These are phyloP conservation scores for Penicillium waksmanii DNA, from an alignment of 495 filamentous ascomycete genomes.

Conservation along the genomic window DNA sequence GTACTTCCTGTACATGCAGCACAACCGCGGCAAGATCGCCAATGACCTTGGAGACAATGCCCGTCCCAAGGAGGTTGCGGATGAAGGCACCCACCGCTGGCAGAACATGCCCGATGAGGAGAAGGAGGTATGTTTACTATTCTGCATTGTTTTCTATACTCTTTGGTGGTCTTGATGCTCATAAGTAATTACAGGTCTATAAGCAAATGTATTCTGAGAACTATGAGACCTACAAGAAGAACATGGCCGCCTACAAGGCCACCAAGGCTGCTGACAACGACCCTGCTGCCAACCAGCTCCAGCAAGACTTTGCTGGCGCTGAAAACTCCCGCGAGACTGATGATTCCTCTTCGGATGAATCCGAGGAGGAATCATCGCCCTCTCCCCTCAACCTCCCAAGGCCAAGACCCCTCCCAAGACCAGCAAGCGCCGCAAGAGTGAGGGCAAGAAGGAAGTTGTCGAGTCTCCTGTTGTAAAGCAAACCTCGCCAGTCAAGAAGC, in stretches of 20 bases:
- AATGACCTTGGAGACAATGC: slow-evolving; percentile 70
- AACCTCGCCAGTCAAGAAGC: slow-evolving; percentile 41
- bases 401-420: slow-evolving; percentile 37
- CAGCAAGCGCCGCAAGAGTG: slow-evolving; percentile 52
- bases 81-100: slow-evolving; percentile 85
- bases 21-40: slow-evolving; percentile 75
- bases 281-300: slow-evolving; percentile 56
- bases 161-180: slow-evolving; percentile 6
- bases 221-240: slow-evolving; percentile 71
- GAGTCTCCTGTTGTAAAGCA: slow-evolving; percentile 38
- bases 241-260: slow-evolving; percentile 73
- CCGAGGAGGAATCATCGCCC: slow-evolving; percentile 47
- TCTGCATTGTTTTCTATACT: neutral
- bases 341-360: slow-evolving; percentile 40
- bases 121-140: slow-evolving; percentile 66
- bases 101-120: slow-evolving; percentile 68
- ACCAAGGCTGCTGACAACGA: slow-evolving; percentile 53
- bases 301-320: slow-evolving; percentile 58
- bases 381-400: slow-evolving; percentile 43
- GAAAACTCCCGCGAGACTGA: slow-evolving; percentile 35
- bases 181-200: slow-evolving; percentile 58
- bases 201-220: slow-evolving; percentile 76
- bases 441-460: slow-evolving; percentile 49
- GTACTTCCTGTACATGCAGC: slow-evolving; percentile 91
- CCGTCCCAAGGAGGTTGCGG: slow-evolving; percentile 76